Evolutionary conservation across 257 asterid species (phyloP), one percentile per base, ranked within the genome.

Genomic region (Solanum dulcamara): DNA sequence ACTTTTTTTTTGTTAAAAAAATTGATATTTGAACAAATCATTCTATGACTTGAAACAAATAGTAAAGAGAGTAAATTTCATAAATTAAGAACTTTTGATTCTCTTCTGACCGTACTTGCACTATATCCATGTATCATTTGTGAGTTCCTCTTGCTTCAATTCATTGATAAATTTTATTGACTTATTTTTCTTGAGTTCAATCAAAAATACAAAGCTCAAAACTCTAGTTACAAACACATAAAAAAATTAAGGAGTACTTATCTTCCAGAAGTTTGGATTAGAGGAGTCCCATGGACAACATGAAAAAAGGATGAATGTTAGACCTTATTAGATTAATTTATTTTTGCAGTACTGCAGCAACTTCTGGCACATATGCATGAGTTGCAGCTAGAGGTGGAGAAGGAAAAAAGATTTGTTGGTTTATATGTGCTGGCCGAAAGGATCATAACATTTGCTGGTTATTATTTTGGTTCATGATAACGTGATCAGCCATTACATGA

Each of bases 81-180:
- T 17, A 18, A 51, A 17, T 6, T 1, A 10, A 51, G 0, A 51
- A 18, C 0, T 18, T 51, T 18, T 51, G 18, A 6, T 51, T 51
- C 24, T 51, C 60, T 51, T 51, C 7, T 4, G 18, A 51, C 60
- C 24, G 18, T 24, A 51, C 24, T 51, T 7, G 60, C 18, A 51
- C 11, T 51, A 1, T 51, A 51, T 51, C 97, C 92, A 92, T 53
- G 91, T 89, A 90, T 92, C 97, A 68, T 90, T 89, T 0, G 90
- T 87, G 86, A 93, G 92, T 88, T 93, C 91, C 30, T 91, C 99
- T 26, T 91, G 91, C 33, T 92, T 91, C 95, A 93, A 89, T 50
- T 90, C 91, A 26, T 4, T 90, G 24, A 91, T 87, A 66, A 85
- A 38, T 83, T 91, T 92, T 60, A 20, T 67, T 85, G 87, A 92